A percentile compares a stretch with the other conserved stretches of the same genome.
phyloP scores from a whole-genome alignment of 2,329 filamentous ascomycete species.

The Neonectria neomacrospora region DNA sequence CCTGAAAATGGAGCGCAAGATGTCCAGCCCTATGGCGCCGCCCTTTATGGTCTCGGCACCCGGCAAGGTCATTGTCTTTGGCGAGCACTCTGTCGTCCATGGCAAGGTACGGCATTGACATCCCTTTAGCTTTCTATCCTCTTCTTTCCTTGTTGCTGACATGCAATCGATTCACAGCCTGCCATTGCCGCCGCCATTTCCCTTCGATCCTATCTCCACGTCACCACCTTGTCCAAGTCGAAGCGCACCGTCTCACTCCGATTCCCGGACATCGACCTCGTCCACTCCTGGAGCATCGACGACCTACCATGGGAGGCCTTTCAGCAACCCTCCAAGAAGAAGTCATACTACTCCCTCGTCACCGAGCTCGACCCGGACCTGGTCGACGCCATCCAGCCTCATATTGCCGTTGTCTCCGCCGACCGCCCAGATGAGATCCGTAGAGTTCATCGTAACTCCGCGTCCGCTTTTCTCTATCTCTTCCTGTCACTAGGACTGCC shows the following conservation, averaged over 20 bases:
- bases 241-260: conserved; percentile 86
- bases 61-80: conserved; percentile 97
- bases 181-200: conserved; percentile 96
- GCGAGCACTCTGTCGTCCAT: conserved; percentile 97
- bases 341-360: conserved; percentile 91
- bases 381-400: conserved; percentile 81
- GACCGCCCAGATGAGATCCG: conserved; percentile 74
- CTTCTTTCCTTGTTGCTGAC: conserved; percentile 31
- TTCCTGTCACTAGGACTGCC: conserved; percentile 87
- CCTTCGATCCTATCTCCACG: conserved; percentile 93
- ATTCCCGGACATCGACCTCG: conserved; percentile 90
- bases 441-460: conserved; percentile 86
- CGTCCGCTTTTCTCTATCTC: conserved; percentile 89
- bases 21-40: conserved; percentile 77
- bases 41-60: conserved; percentile 98
- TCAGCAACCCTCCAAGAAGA: conserved; percentile 84
- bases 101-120: conserved; percentile 75
- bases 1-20: conserved; percentile 62
- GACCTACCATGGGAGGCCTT: conserved; percentile 89
- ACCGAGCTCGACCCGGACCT: conserved; percentile 87
- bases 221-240: conserved; percentile 93
- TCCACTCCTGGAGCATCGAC: conserved; percentile 95
- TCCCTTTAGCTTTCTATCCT: background rate
- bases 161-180: conserved; percentile 61
- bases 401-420: conserved; percentile 77